Evolutionary conservation across 345 rosid species (phyloP), one percentile per base, ranked within the genome.

Genomic region (Melastoma malabathricum): DNA sequence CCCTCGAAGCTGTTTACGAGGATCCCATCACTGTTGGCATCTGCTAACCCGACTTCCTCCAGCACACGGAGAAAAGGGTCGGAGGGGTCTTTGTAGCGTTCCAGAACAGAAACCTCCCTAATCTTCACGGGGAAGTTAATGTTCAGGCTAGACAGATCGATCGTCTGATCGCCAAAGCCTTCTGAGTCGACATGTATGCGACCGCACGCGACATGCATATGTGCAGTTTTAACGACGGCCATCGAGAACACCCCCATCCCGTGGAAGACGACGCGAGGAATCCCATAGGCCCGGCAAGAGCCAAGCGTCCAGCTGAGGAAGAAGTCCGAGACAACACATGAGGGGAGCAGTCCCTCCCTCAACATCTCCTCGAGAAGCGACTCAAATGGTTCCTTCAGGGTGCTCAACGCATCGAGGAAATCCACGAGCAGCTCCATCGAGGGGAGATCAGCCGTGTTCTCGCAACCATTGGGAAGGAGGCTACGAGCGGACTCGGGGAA

Each of bases 311-410:
- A 65, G 5, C 57, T 54, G 13, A 65, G 51, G 47, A 59, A 62
- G 50, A 65, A 54, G 55, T 65, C 65, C 0, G 74, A 65, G 43
- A 62, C 45, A 10, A 65, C 71, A 23, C 71, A 70, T 15, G 62
- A 25, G 1, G 64, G 70, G 34, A 39, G 62, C 10, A 34, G 25
- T 10, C 31, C 18, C 13, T 19, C 51, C 10, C 15, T 2, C 1
- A 16, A 50, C 56, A 52, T 47, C 46, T 27, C 18, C 20, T 20
- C 19, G n/a, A 68, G 38, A 23, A 68, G 19, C 7, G 56, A 46
- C 49, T 64, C 66, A 15, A 69, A 69, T n/a, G 69, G 66, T 39
- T 57, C 22, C 54, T 39, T 23, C 23, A 69, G 59, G 2, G 39
- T 45, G 48, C 19, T 60, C 22, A 59, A 59, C 41, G 73, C 68